phyloP scores from a whole-genome alignment of 2,329 filamentous ascomycete species.

The Cercospora sp. region DNA sequence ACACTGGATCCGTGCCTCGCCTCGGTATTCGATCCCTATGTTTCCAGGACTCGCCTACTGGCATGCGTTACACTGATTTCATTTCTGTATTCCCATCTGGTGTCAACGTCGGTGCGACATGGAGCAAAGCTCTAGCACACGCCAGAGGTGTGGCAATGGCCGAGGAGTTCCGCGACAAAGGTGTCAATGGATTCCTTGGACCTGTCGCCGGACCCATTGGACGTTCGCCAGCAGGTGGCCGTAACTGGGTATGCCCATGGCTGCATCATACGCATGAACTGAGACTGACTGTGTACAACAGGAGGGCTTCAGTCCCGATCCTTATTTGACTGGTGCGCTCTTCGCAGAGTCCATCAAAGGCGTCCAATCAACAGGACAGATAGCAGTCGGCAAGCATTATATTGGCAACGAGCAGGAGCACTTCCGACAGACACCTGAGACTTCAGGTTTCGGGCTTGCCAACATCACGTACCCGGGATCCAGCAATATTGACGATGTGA shows the following conservation, averaged over 20 bases:
- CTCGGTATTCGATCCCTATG: conserved; percentile 59
- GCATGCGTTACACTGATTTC: conserved; percentile 75
- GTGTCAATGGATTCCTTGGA: conserved; percentile 71
- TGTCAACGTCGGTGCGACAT: conserved; percentile 79
- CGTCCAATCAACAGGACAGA: conserved; percentile 77
- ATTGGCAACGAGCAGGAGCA: conserved; percentile 74
- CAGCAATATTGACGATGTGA: conserved; percentile 63
- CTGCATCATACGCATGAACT: conserved; percentile 47
- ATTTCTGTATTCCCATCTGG: conserved; percentile 79
- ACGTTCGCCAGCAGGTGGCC: conserved; percentile 45
- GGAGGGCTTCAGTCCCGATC: conserved; percentile 68
- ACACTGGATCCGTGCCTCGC: conserved; percentile 55
- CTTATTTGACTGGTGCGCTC: conserved; percentile 64
- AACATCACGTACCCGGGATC: conserved; percentile 41
- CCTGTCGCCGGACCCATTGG: conserved; percentile 75
- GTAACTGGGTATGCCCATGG: conserved; percentile 5
- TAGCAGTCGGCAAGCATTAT: conserved; percentile 80
- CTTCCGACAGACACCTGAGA: conserved; percentile 58
- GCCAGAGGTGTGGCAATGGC: conserved; percentile 72
- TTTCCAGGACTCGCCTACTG: conserved; percentile 81
- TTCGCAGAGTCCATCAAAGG: conserved; percentile 66
- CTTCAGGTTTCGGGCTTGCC: conserved; percentile 59
- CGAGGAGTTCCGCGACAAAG: conserved; percentile 71
- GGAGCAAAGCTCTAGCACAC: conserved; percentile 70
- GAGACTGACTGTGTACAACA: conserved; percentile 51